Percentiles rank a stretch among this genome's conserved stretches.
Conservation (phyloP, 371 early-diverging fungal genomes). For the Lichtheimia corymbifera region DNA sequence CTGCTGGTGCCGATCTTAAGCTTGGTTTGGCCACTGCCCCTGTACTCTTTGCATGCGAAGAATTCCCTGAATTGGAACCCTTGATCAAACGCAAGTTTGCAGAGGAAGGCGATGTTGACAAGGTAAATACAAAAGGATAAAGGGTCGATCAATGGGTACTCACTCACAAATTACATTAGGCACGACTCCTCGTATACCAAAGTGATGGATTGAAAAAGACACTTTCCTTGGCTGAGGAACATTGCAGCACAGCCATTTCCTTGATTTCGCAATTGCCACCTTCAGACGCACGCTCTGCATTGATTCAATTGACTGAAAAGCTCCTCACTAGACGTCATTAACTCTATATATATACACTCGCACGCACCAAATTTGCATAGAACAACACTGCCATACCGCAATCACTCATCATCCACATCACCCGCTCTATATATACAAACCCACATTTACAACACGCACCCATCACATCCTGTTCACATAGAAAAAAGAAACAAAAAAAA, state of each 20-base stretch:
- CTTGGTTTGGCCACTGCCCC: constrained; percentile 93
- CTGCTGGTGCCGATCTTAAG: constrained; percentile 84
- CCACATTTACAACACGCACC: too few species aligned
- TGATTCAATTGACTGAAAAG: constrained; percentile 65
- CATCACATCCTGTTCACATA: too few species aligned
- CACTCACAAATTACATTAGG: constrained; percentile 28
- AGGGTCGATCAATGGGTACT: neutral
- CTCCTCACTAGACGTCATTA: constrained; percentile 41
- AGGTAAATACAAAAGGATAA: constrained; percentile 26
- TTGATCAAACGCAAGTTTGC: constrained; percentile 87
- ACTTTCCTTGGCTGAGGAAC: constrained; percentile 52
- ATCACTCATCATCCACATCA: too few species aligned
- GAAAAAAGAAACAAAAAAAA: too few species aligned
- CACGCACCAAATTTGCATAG: too few species aligned
- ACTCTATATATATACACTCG: neutral
- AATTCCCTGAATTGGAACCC: constrained; percentile 81
- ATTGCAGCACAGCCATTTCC: constrained; percentile 61
- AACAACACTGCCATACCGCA: too few species aligned
- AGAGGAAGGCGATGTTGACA: constrained; percentile 63
- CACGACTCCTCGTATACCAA: constrained; percentile 68
- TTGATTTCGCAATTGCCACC: constrained; percentile 63
- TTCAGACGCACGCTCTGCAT: constrained; percentile 68
- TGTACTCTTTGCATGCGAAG: constrained; percentile 89
- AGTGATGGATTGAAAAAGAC: constrained; percentile 74
- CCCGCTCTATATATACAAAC: too few species aligned